Base-by-base conservation (phyloP, 495 filamentous ascomycete genomes). In the Staphylotrichum tortipilum region DNA sequence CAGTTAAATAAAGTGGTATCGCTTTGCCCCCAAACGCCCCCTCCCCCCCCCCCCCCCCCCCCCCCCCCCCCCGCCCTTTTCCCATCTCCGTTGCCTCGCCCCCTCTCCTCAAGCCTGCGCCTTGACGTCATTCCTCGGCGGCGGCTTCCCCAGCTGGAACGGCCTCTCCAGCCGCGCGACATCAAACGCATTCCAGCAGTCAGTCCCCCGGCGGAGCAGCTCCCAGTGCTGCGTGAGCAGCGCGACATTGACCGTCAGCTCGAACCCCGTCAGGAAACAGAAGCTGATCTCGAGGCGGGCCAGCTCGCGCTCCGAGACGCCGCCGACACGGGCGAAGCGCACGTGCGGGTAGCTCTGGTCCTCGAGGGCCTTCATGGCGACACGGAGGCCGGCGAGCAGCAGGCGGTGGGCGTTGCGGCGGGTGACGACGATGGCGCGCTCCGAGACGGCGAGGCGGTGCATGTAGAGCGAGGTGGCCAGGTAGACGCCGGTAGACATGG, bases 401-500 rank as follows among this genome's bases (percentile, higher is more conserved):
- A 98, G 71, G 18, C 92, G 84, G 63, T 98, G 92, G 47, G 86
- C 82, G 42, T 95, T 98, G 33, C 85, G 78, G 47, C 76, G 75
- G 7, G 88, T 94, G 18, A 95, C 79, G 3, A 79, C 76, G 14
- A 92, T 79, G 12, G 81, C 74, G 43, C 77, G 77, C 55, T 96
- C 88, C 29, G 81, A 69, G 9, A 89, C 76, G 1, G 81, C 83
- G 34, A 97, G 77, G 42, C 80, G 77, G 58, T 88, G 83, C 44
- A 95, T 89, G 64, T 97, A 97, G n/a, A 84, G 68, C 38, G 87
- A 88, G 2, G 92, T 82, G 2, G 92, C 89, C n/a, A 98, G 81
- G 57, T 92, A 95, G 28, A 96, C 94, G 14, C 82, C 90, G 3
- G 92, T 91, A n/a, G 89, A 94, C 80, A 96, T 85, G 18, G 94